phyloP scores from a whole-genome alignment of 352 stramenopile species.

The Globisporangium cystogenes region DNA sequence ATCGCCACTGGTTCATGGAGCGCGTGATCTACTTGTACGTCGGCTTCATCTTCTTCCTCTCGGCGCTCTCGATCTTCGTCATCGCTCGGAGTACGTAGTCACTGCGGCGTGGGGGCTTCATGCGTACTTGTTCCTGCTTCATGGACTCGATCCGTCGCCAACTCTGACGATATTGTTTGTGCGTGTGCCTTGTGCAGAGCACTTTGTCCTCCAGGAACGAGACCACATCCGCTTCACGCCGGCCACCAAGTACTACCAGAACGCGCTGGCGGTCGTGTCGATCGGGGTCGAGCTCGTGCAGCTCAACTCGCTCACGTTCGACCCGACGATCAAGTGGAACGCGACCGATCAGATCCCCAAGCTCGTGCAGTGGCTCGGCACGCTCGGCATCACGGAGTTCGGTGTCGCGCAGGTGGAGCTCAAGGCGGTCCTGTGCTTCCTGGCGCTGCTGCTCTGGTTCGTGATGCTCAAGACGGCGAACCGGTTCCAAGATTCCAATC shows the following conservation, averaged over 20 bases:
- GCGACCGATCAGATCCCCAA: conserved; percentile 36
- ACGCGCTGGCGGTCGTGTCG: conserved; percentile 29
- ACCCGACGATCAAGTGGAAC: conserved; percentile 46
- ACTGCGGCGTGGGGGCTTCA: no score
- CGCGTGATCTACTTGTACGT: conserved; percentile 33
- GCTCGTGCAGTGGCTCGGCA: conserved; percentile 32
- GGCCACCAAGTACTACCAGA: conserved; percentile 43
- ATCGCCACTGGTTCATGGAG: conserved; percentile 32
- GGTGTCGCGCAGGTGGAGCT: conserved; percentile 30
- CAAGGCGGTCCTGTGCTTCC: conserved; percentile 25
- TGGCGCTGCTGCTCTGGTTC: conserved; percentile 30
- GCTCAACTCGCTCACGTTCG: conserved; percentile 56
- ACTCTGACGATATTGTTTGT: neutral
- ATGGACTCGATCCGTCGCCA: no score
- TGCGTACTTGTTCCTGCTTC: no score
- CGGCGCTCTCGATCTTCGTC: conserved; percentile 27
- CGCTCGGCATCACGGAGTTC: conserved; percentile 28
- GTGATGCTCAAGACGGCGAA: conserved; percentile 65
- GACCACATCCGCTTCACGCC: conserved; percentile 40
- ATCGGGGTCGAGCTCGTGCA: conserved; percentile 51
- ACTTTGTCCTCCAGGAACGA: conserved; percentile 49
- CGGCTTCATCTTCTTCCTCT: conserved; percentile 24
- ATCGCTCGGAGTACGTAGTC: conserved; percentile 27
- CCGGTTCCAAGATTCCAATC: conserved; percentile 58
- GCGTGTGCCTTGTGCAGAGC: conserved; percentile 30